These are phyloP conservation scores for Auxenochlorella protothecoides DNA, from an alignment of 139 green algal genomes.

Conservation along the genomic window DNA sequence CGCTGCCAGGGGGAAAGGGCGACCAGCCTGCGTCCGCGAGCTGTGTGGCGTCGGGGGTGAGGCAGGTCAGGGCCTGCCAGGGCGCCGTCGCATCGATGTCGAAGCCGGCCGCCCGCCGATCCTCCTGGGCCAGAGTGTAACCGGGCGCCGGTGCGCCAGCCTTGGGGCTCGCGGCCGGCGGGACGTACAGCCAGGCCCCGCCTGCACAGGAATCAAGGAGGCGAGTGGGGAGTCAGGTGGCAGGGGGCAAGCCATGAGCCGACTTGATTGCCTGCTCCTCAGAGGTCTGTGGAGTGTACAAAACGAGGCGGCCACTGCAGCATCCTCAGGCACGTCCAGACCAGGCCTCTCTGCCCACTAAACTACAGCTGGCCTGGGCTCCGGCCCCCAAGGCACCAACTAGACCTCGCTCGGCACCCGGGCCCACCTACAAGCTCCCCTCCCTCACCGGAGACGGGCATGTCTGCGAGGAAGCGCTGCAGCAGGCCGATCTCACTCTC, in stretches of 20 bases:
- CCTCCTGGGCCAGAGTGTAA: background rate
- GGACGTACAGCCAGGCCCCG: conserved; percentile 47
- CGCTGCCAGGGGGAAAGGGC: background rate
- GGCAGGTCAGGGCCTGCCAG: conserved; percentile 32
- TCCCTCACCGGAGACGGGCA: conserved; percentile 25
- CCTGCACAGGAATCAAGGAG: too few species aligned
- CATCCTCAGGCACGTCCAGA: too few species aligned
- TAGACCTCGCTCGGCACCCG: too few species aligned
- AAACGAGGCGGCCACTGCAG: too few species aligned
- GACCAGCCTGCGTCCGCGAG: conserved; percentile 45
- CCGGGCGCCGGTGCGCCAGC: background rate
- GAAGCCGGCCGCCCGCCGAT: conserved; percentile 12
- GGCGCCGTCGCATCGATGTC: conserved; percentile 38
- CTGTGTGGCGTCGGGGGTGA: conserved; percentile 64
- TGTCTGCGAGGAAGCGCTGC: conserved; percentile 59
- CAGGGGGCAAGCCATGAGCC: too few species aligned
- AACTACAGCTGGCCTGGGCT: too few species aligned
- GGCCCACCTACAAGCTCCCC: too few species aligned
- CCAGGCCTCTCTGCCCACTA: too few species aligned
- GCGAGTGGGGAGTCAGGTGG: too few species aligned
- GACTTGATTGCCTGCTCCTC: too few species aligned
- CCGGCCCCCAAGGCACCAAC: too few species aligned
- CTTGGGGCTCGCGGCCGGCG: conserved; percentile 2
- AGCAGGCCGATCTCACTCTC: conserved; percentile 43
- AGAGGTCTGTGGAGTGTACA: too few species aligned